Conservation (phyloP, 768 basidiomycete species). For the Sarcomyxa edulis region DNA sequence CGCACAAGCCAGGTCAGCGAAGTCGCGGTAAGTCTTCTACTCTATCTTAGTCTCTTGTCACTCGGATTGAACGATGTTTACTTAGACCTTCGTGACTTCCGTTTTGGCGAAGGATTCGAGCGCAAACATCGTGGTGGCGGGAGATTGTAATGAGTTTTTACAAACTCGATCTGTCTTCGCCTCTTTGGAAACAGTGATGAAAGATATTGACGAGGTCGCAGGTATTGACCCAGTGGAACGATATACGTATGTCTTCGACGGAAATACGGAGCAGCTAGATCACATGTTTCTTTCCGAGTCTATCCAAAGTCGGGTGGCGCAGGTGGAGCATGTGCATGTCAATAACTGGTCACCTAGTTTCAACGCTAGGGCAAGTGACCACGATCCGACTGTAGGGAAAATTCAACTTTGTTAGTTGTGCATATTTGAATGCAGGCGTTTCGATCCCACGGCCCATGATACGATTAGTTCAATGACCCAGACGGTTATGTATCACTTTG, state of each 20-base stretch:
- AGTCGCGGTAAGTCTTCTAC: conserved; percentile 37
- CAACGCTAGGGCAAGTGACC: conserved; percentile 44
- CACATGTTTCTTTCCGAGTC: conserved; percentile 49
- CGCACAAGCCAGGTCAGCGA: conserved; percentile 46
- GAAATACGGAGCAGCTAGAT: conserved; percentile 55
- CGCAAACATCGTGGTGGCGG: conserved; percentile 49
- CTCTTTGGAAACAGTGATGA: conserved; percentile 33
- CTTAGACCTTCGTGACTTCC: conserved; percentile 42
- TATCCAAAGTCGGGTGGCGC: conserved; percentile 31
- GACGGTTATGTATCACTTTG: too few species aligned
- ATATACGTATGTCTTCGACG: conserved; percentile 59
- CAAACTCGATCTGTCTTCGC: conserved; percentile 48
- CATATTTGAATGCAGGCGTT: conserved; percentile 5
- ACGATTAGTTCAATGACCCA: too few species aligned
- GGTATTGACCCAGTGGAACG: conserved; percentile 42
- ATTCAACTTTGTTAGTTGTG: conserved; percentile 38
- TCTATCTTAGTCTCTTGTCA: background rate
- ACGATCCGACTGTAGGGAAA: conserved; percentile 54
- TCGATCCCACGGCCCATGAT: too few species aligned
- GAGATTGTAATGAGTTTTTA: conserved; percentile 60
- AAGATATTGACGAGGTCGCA: conserved; percentile 48
- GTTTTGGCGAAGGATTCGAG: conserved; percentile 34
- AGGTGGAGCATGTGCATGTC: conserved; percentile 56
- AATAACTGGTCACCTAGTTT: conserved; percentile 49
- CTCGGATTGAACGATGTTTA: conserved; percentile 1